Evolutionary conservation across 108 stramenopile species (phyloP), one percentile per base, ranked within the genome.

Genomic region (Skeletonema potamos): DNA sequence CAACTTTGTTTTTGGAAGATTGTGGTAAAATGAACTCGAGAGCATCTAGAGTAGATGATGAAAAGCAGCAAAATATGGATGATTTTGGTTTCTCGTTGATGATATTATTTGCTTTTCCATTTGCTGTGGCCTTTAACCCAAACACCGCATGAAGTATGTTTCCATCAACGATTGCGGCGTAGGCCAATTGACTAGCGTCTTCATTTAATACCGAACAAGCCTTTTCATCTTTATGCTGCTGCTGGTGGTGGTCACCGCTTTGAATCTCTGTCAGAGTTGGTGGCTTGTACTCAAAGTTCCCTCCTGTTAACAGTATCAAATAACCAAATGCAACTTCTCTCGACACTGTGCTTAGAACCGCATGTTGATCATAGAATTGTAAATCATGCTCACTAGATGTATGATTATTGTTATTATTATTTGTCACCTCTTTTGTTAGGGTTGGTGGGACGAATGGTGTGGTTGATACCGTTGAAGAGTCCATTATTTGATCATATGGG

Each of bases 311-410:
- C 15, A 80, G 46, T 32, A 80, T 62, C 54, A 80, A 51, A 18
- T 80, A 80, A 5, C 73, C 79, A 24, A 74, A 58, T 36, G 79
- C 73, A 41, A 75, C 62, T 27, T 80, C 79, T 46, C 68, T 74
- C 7, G 68, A 48, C 6, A 80, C 22, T 27, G 36, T 36, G 48
- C 22, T 15, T 12, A 75, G 26, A 17, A 75, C 43, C 46, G 54
- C 43, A 13, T 37, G 27, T 3, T 73, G 62, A 37, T 80, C 73
- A 33, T 74, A 80, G 30, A 80, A 78, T 34, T 69, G 70, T 4
- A 77, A 20, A 1, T 70, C 75, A 26, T 59, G 37, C 48, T 51
- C 48, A 51, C 6, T 22, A n/a, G 48, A 2, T 24, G 48, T 51
- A 0, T 22, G n/a, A 12, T 58, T 33, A 41, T 61, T 60, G 59